Percentiles rank a stretch among this genome's conserved stretches.
phyloP scores from a whole-genome alignment of 2,329 filamentous ascomycete genomes.

The Colletotrichum spaethianum region DNA sequence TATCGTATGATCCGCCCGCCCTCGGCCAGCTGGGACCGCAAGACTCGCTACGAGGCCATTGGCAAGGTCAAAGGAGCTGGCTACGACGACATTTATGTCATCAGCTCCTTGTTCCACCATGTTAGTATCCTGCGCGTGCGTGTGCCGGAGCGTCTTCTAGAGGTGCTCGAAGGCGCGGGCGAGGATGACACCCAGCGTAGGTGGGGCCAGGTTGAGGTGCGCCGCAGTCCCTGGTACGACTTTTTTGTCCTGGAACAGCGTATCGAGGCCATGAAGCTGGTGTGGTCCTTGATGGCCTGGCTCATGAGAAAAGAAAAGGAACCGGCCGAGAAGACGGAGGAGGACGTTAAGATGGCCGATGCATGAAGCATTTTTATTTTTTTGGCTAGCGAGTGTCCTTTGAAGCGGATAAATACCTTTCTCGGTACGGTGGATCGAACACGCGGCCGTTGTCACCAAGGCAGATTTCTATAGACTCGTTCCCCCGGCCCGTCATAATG shows the following conservation, averaged over 20 bases:
- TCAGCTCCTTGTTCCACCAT: constrained; percentile 75
- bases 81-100: constrained; percentile 73
- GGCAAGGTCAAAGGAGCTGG: constrained; percentile 62
- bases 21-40: constrained; percentile 71
- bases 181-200: constrained; percentile 54
- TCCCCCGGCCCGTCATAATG: not conserved
- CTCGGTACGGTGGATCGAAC: constrained; percentile 1
- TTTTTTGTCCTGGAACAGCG: constrained; percentile 69
- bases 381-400: not conserved
- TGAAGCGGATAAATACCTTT: not conserved
- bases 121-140: constrained; percentile 70
- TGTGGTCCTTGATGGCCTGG: constrained; percentile 74
- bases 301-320: constrained; percentile 65
- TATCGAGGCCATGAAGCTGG: constrained; percentile 67
- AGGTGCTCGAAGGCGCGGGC: constrained; percentile 64
- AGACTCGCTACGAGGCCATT: constrained; percentile 70
- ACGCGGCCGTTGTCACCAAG: not conserved
- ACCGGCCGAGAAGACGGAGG: constrained; percentile 42
- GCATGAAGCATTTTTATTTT: constrained; percentile 34
- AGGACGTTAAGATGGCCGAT: constrained; percentile 49
- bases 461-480: not conserved
- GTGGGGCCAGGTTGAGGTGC: constrained; percentile 69
- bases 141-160: constrained; percentile 68
- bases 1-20: constrained; percentile 75
- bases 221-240: constrained; percentile 74